Evolutionary conservation across 495 filamentous ascomycete genomes (phyloP).

Genomic region (Penicillium crystallinum): DNA sequence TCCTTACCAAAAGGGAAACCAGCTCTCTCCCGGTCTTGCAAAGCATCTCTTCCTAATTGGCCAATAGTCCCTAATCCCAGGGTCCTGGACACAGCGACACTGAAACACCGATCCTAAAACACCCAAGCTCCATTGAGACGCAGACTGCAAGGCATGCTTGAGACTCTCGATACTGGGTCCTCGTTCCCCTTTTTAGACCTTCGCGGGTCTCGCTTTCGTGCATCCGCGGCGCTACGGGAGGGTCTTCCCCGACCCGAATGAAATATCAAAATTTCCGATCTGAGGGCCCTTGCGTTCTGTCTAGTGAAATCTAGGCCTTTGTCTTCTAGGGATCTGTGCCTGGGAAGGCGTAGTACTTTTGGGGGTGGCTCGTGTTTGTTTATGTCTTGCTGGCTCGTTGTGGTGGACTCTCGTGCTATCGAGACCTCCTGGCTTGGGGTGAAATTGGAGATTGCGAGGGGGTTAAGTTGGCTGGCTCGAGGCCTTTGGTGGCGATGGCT

Average conservation of each 20-base stretch:
- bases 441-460: conserved; percentile 1
- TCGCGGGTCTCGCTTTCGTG: conserved; percentile 4
- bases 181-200: conserved; percentile 5
- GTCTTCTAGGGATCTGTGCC: neutral
- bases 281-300: conserved; percentile 1
- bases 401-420: neutral
- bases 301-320: neutral
- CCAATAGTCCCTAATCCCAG: neutral
- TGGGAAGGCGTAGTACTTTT: neutral
- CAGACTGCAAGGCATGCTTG: conserved; percentile 27
- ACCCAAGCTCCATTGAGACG: conserved; percentile 7
- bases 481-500: too few species aligned
- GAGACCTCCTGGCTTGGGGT: conserved; percentile 1
- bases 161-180: conserved; percentile 23
- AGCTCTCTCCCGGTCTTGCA: neutral
- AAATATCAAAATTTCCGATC: conserved; percentile 2
- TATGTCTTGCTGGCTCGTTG: neutral
- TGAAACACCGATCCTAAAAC: conserved; percentile 15
- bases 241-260: conserved; percentile 5
- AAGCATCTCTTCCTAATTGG: conserved; percentile 4
- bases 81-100: conserved; percentile 4
- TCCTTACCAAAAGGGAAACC: neutral
- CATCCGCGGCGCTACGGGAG: conserved; percentile 17
- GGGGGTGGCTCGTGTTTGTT: neutral
- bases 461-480: neutral